Base-by-base conservation (phyloP, 148 eudicot species). In the Vaccinium corymbosum region DNA sequence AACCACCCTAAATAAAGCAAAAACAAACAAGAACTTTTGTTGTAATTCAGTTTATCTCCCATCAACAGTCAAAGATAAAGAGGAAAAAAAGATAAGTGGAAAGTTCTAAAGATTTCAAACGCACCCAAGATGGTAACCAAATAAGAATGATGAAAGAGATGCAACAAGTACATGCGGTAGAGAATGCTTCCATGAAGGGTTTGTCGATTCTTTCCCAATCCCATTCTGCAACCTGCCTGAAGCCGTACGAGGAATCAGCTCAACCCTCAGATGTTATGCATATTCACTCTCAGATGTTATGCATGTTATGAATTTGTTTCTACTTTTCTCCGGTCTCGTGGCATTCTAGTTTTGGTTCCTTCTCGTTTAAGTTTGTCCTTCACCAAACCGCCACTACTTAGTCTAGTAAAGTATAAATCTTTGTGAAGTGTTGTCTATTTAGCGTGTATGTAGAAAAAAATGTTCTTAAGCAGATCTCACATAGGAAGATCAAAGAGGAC, bases 41-140 rank as follows among this genome's bases (percentile, higher is more conserved):
- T 29, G 52, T 53, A 74, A 75, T 81, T 49, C 78, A 82, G 57
- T 59, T 72, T 61, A 49, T 74, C 46, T 50, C 80, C 22, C 20
- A 57, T 35, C 42, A 68, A 8, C 68, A 83, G 80, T 78, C 48
- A 48, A 51, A 25, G 76, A 35, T 20, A 27, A 80, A n/a, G 27
- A 68, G 61, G 83, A 62, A 74, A 74, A 48, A 48, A 11, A 50
- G 17, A 61, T 20, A 75, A 66, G n/a, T 42, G 25, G 7, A 46
- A 38, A 80, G 38, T 80, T 48, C 3, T 27, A 51, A 75, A 52
- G 84, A 53, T 81, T 79, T 48, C 27, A 62, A 1, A 81, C 94
- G 84, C 86, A 95, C 98, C 98, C 98, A 32, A 95, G 93, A 84
- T 95, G 98, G 88, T 94, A 95, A 73, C 98, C 98, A 89, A 93